Evolutionary conservation across 208 protist species (phyloP).

Genomic region (Trypanosomatidae sp.): DNA sequence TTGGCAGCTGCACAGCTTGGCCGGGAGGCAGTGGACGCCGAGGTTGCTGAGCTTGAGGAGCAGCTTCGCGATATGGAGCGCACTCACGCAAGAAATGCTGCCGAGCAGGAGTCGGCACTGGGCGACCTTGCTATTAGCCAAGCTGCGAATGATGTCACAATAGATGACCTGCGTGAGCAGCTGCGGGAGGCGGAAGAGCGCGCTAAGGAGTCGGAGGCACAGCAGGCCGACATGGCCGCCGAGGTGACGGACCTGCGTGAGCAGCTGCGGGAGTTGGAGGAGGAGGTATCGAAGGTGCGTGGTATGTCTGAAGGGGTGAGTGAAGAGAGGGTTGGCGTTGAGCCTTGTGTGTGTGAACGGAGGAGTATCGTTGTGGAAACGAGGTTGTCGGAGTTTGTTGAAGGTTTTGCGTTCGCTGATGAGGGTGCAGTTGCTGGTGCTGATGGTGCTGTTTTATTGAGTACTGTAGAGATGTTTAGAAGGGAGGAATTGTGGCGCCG

Average conservation of each 20-base stretch:
- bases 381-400: too few species aligned
- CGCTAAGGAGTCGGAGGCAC: conserved; percentile 38
- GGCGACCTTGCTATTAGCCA: too few species aligned
- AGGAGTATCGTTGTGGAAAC: too few species aligned
- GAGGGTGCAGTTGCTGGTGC: neutral
- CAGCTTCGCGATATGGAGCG: too few species aligned
- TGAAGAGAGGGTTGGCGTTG: neutral
- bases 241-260: neutral
- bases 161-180: neutral
- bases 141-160: too few species aligned
- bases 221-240: too few species aligned
- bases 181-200: neutral
- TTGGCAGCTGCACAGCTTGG: too few species aligned
- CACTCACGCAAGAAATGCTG: too few species aligned
- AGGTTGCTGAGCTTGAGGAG: too few species aligned
- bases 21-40: too few species aligned
- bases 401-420: too few species aligned
- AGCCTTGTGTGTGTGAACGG: neutral
- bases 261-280: conserved; percentile 36
- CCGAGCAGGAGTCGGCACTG: too few species aligned
- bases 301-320: conserved; percentile 3
- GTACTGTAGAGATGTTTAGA: neutral
- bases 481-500: conserved; percentile 1
- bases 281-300: conserved; percentile 36
- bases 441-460: neutral